phyloP scores from a whole-genome alignment of 352 stramenopile genomes.

The Phytopythium helicoides region DNA sequence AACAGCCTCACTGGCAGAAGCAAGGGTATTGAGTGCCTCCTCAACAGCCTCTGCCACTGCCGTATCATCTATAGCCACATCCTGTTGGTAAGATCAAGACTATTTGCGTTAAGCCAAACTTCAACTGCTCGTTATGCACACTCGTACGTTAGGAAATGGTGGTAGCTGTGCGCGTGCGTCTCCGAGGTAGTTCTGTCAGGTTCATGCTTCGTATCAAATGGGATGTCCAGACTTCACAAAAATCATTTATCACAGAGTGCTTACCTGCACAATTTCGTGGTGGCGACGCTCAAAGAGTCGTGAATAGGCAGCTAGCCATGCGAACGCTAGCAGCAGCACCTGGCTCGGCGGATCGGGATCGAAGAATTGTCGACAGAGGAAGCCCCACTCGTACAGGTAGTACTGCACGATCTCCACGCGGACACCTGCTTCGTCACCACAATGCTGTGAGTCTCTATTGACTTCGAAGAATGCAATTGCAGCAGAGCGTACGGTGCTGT shows the following conservation, averaged over 20 bases:
- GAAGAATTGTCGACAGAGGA: constrained; percentile 50
- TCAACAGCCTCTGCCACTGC: not conserved
- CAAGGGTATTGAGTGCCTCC: not conserved
- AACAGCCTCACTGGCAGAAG: not conserved
- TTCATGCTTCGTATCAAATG: not conserved
- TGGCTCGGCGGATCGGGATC: constrained; percentile 16
- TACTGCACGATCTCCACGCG: constrained; percentile 47
- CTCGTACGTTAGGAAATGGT: constrained; percentile 35
- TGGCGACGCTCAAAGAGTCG: constrained; percentile 50
- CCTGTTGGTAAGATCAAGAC: constrained; percentile 9
- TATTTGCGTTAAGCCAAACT: not conserved
- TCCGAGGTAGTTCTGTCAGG: constrained; percentile 13
- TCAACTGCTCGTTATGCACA: not conserved
- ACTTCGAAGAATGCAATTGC: not conserved
- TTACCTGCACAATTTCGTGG: constrained; percentile 36
- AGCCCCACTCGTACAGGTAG: constrained; percentile 72
- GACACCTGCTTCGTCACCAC: constrained; percentile 12
- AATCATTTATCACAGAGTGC: not conserved
- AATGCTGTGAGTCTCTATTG: not conserved
- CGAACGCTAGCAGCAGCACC: constrained; percentile 47
- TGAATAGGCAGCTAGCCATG: constrained; percentile 50
- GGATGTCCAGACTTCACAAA: not conserved
- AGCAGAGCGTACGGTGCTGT: constrained; percentile 16
- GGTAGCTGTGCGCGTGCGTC: constrained; percentile 20
- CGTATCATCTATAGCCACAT: constrained; percentile 20